Base-by-base conservation (phyloP, 139 green algal species). In the Astrephomene gubernaculifera region DNA sequence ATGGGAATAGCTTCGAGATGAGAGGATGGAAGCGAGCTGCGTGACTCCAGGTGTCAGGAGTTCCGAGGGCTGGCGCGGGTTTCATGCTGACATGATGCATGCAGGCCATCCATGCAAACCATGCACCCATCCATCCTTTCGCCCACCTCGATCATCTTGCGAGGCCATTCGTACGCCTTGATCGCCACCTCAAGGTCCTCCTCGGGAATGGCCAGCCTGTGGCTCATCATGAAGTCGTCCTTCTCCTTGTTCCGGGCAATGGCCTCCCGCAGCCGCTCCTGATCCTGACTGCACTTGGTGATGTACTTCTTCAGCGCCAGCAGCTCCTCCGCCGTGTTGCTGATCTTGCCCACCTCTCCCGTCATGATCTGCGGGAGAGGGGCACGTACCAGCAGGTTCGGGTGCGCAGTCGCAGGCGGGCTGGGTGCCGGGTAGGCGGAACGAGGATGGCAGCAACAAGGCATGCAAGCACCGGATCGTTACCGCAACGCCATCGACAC, bases 291-390 rank as follows among this genome's bases (percentile, higher is more conserved):
- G 86, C 86, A 87, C 74, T 87, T 91, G 67, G 87, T 76, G 70
- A 96, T 96, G 81, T 91, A 90, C 76, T 92, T 93, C 73, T 96
- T 96, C 3, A 96, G 87, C 12, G 84, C 87, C 44, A 96, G 87
- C 61, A 95, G 90, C 86, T 95, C 93, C 71, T 95, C 92, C 4
- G 33, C 91, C 87, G 19, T 78, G 93, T 80, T 91, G 74, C 85
- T 84, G 14, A 82, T 75, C 85, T 93, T 93, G 44, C 65, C 71
- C 45, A 96, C 75, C 82, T 95, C 90, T 0, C 78, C 65, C 25
- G 90, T 75, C 89, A 96, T 95, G 25, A 88, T 63, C 87, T 92
- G 79, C 24, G 67, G 14, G 67, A 17, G 49, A 57, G 49, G 49
- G 49, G 49, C 49, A 17, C 49, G 49, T 57, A 17, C 49, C 14